A percentile compares a stretch with the other conserved stretches of the same genome.
These are phyloP conservation scores for Aspergillus pseudotamarii DNA, from an alignment of 2,329 filamentous ascomycete species.

Conservation along the genomic window DNA sequence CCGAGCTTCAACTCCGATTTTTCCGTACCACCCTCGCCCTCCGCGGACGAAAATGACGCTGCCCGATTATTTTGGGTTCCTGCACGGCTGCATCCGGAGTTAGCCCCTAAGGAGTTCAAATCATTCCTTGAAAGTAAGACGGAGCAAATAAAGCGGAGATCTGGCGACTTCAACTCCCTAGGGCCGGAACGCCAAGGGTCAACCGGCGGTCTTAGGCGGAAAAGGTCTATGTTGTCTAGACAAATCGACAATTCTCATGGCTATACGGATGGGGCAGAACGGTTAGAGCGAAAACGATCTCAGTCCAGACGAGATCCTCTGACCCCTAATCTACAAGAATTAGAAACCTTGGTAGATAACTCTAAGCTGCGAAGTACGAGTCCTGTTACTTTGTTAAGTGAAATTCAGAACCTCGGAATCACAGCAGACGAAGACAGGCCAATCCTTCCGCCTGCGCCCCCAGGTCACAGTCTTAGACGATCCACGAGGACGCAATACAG, in stretches of 20 bases:
- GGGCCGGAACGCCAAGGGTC: conserved; percentile 57
- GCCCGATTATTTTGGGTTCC: conserved; percentile 94
- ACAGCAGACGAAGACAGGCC: conserved; percentile 71
- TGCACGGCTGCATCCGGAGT: conserved; percentile 87
- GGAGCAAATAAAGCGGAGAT: conserved; percentile 82
- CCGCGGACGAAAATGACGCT: conserved; percentile 77
- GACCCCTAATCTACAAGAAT: conserved; percentile 66
- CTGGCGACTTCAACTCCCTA: conserved; percentile 67
- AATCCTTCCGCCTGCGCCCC: conserved; percentile 74
- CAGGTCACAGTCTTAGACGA: conserved; percentile 77
- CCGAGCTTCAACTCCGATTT: conserved; percentile 45
- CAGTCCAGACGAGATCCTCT: conserved; percentile 55
- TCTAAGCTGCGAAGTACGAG: conserved; percentile 69
- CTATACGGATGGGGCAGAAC: conserved; percentile 82
- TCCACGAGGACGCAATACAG: conserved; percentile 92
- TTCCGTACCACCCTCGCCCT: conserved; percentile 48
- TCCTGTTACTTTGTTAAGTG: conserved; percentile 59
- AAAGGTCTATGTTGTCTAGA: conserved; percentile 93
- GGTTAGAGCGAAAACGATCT: conserved; percentile 73
- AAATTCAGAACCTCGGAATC: conserved; percentile 47
- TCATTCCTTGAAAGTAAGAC: conserved; percentile 93
- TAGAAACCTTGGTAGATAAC: conserved; percentile 83
- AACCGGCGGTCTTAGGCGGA: conserved; percentile 69
- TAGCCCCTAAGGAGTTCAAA: conserved; percentile 95
- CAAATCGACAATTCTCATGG: conserved; percentile 79